These are phyloP conservation scores for Collybiopsis confluens DNA, from an alignment of 768 basidiomycete species.

Conservation along the genomic window DNA sequence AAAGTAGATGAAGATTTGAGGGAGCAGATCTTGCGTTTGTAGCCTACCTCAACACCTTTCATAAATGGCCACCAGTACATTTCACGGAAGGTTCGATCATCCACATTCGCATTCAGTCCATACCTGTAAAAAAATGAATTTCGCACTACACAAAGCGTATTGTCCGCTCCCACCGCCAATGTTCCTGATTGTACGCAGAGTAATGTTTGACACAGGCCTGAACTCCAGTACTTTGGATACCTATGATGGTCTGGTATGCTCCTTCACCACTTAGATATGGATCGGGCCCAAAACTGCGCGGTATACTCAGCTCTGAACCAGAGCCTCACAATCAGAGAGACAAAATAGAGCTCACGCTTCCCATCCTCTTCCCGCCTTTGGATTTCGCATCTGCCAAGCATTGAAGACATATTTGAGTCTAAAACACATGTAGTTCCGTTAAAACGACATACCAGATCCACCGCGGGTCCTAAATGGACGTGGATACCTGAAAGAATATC, in stretches of 20 bases:
- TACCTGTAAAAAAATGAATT: too few species aligned
- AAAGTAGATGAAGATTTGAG: too few species aligned
- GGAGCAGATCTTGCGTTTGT: too few species aligned
- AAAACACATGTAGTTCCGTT: too few species aligned
- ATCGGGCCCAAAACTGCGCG: constrained; percentile 47
- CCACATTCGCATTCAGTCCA: constrained; percentile 39
- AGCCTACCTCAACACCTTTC: constrained; percentile 40
- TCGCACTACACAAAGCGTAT: too few species aligned
- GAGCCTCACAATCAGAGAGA: too few species aligned
- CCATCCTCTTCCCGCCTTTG: constrained; percentile 47
- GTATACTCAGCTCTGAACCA: too few species aligned
- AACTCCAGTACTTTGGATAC: constrained; percentile 58
- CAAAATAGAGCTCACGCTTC: constrained; percentile 41
- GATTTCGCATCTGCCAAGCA: constrained; percentile 54
- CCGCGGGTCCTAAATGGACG: constrained; percentile 46
- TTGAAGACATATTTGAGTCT: too few species aligned
- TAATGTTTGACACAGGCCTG: constrained; percentile 57
- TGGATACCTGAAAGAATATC: constrained; percentile 18
- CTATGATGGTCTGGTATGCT: constrained; percentile 53
- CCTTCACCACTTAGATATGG: constrained; percentile 63
- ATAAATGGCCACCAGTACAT: constrained; percentile 50
- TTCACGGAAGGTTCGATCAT: constrained; percentile 56
- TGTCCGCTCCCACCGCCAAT: constrained; percentile 44
- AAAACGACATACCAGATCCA: constrained; percentile 44
- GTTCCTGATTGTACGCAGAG: constrained; percentile 47